Conservation (phyloP, 139 green algal species). For the Coelastrella sp. region DNA sequence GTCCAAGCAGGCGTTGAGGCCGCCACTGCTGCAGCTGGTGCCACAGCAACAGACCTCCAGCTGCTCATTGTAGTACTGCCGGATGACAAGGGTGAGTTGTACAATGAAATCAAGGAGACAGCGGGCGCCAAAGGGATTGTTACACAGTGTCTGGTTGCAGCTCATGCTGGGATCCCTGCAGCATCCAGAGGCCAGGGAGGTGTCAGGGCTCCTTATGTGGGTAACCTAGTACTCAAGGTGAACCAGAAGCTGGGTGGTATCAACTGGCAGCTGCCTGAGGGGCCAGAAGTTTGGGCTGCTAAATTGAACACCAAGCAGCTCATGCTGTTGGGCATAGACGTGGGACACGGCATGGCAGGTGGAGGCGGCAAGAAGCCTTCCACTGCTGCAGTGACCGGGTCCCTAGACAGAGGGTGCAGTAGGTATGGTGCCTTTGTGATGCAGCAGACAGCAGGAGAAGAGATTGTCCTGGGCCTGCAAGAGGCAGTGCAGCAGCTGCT, state of each 20-base stretch:
- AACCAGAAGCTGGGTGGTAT: neutral
- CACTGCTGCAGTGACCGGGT: slow-evolving; percentile 1
- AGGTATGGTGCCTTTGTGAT: neutral
- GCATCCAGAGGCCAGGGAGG: no score
- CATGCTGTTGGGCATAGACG: slow-evolving; percentile 24
- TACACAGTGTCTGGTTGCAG: slow-evolving; percentile 6
- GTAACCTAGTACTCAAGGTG: slow-evolving; percentile 12
- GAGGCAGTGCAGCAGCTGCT: slow-evolving; percentile 4
- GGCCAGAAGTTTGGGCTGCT: slow-evolving; percentile 3
- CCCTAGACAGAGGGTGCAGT: neutral
- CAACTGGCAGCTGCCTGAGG: slow-evolving; percentile 6
- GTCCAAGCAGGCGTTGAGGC: neutral
- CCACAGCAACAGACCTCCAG: neutral
- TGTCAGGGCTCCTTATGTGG: neutral
- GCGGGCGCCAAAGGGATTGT: neutral
- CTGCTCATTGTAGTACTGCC: slow-evolving; percentile 35
- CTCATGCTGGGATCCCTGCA: neutral
- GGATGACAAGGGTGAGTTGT: neutral
- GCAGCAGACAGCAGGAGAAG: slow-evolving; percentile 20
- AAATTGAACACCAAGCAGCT: neutral
- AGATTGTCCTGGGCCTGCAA: slow-evolving; percentile 16
- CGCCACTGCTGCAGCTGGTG: neutral
- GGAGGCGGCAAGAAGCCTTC: slow-evolving; percentile 21
- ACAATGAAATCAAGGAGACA: slow-evolving; percentile 7
- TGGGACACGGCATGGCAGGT: slow-evolving; percentile 6